A percentile compares a stretch with the other conserved stretches of the same genome.
Evolutionary conservation across 2,329 filamentous ascomycete species (phyloP).

Genomic region (Diaporthe sp.): DNA sequence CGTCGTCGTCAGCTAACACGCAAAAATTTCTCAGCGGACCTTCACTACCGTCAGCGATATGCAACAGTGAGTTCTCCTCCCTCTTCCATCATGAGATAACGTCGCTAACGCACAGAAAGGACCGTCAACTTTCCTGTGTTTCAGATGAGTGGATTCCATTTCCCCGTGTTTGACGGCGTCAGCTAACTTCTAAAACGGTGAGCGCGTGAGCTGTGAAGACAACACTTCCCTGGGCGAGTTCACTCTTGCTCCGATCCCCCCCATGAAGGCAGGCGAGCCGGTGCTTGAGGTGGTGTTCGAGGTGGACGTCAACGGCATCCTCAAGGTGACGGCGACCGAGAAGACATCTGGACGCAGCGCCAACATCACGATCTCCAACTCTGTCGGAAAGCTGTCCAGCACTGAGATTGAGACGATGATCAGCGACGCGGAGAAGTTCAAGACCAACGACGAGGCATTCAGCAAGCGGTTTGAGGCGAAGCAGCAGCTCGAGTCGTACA

Average conservation of each 20-base stretch:
- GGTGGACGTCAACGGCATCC: constrained; percentile 99
- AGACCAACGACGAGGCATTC: constrained; percentile 97
- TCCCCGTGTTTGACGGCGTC: too few species aligned
- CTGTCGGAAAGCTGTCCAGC: constrained; percentile 96
- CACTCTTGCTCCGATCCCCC: constrained; percentile 87
- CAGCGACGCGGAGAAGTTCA: constrained; percentile 97
- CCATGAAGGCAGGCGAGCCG: constrained; percentile 94
- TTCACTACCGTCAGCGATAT: neutral
- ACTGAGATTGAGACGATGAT: constrained; percentile 99
- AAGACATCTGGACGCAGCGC: constrained; percentile 97
- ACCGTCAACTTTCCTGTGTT: neutral
- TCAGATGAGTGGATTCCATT: neutral
- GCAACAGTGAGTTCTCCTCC: too few species aligned
- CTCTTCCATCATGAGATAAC: too few species aligned
- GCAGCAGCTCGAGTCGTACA: constrained; percentile 99
- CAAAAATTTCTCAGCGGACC: neutral
- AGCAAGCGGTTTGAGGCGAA: constrained; percentile 99
- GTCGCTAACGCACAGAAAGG: too few species aligned
- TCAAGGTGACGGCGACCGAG: constrained; percentile 99
- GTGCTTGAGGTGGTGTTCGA: constrained; percentile 99
- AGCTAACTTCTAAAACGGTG: neutral
- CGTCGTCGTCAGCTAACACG: neutral
- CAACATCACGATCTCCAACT: constrained; percentile 99
- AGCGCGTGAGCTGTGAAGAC: constrained; percentile 94
- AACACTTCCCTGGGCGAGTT: constrained; percentile 99